Base-by-base conservation (phyloP, 2,329 filamentous ascomycete species). In the Chrysosporium queenslandicum region DNA sequence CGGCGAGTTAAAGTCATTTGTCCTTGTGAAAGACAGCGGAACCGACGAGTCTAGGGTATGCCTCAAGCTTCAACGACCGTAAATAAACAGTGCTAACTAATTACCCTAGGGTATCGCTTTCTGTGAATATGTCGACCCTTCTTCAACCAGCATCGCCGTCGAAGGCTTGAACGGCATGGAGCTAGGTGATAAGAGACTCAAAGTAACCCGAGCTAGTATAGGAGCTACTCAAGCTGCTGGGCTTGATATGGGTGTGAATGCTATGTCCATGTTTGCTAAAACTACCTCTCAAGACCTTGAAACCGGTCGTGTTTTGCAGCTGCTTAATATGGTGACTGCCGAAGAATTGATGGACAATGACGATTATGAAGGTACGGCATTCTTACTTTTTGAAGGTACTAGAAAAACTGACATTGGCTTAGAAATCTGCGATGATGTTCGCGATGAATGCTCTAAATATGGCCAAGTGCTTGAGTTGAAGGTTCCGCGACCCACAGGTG, bases 291-390 rank as follows among this genome's bases (percentile, higher is more conserved):
- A 78, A 52, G 86, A 90, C 55, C 75, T 86, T 30, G 89, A 94
- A 60, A 82, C 84, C 55, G 86, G 86, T 58, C 81, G 87, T 52
- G 91, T 98, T 14, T 68, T 98, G 55, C 91, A 95, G 71, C 75
- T 98, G 56, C 80, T 98, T 64, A 98, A 98, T 74, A 98, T 98
- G 92, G 91, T 98, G 32, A 98, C 92, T 0, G 78, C 89, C 0
- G 92, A 98, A 62, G 92, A 98, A 70, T 75, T 98, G 21, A 82
- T 96, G 71, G 90, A 97, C 65, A 83, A 83, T 48, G 90, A 97
- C 32, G 92, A 98, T 64, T 97, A 96, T 64, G 87, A 96, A 71
- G 91, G 91, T 90, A 77, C 64, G 74, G 61, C 42, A 7, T 29
- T n/a, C 40, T 18, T n/a, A n/a, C 23, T 29, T 46, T 20, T 21